phyloP scores from a whole-genome alignment of 2,329 filamentous ascomycete species.

The Diaporthe citri region DNA sequence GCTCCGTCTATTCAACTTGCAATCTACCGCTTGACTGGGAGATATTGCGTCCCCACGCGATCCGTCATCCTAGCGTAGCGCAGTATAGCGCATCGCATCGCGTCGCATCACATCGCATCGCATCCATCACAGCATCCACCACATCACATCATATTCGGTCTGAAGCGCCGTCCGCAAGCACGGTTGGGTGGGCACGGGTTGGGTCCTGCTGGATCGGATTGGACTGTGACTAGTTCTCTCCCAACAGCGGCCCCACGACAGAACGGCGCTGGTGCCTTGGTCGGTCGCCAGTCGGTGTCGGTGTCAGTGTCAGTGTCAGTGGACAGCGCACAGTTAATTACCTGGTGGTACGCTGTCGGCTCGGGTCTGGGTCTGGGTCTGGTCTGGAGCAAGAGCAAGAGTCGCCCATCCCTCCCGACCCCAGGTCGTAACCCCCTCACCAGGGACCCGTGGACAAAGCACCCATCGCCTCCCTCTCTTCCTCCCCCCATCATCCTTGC shows the following conservation, averaged over 20 bases:
- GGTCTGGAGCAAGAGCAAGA: conserved; percentile 22
- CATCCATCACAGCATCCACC: neutral
- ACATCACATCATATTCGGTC: conserved; percentile 12
- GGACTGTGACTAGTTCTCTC: conserved; percentile 23
- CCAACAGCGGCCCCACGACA: conserved; percentile 19
- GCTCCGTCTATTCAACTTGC: neutral
- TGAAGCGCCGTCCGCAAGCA: conserved; percentile 17
- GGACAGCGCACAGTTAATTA: conserved; percentile 12
- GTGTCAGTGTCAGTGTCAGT: conserved; percentile 13
- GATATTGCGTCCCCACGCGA: neutral
- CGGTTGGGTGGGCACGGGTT: conserved; percentile 12
- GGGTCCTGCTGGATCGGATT: conserved; percentile 18
- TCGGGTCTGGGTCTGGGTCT: conserved; percentile 26
- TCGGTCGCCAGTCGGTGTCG: conserved; percentile 24
- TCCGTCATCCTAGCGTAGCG: conserved; percentile 8
- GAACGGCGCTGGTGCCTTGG: conserved; percentile 26
- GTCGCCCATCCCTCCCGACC: conserved; percentile 18
- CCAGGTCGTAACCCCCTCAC: conserved; percentile 33
- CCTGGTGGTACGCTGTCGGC: conserved; percentile 10
- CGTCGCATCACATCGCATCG: conserved; percentile 11
- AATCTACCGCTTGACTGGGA: neutral
- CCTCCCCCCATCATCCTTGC: conserved; percentile 37
- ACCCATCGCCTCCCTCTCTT: conserved; percentile 24
- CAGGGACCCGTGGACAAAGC: conserved; percentile 26
- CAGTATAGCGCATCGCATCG: conserved; percentile 13